Base-by-base conservation (phyloP, 2,329 filamentous ascomycete genomes). In the Monosporascus sp. region DNA sequence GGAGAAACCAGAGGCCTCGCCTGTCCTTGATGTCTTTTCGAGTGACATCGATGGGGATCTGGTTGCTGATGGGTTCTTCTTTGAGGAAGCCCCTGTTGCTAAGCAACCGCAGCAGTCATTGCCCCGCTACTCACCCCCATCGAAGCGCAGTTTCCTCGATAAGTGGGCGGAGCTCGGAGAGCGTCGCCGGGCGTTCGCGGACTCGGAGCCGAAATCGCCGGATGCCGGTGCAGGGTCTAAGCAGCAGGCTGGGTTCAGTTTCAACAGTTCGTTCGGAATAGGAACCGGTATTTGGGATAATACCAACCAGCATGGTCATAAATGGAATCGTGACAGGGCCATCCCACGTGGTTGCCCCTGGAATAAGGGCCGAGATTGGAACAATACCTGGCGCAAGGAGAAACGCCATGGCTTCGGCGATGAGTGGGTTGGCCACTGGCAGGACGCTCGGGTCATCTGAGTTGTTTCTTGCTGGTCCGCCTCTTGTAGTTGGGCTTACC, bases 371-470 rank as follows among this genome's bases (percentile, higher is more conserved):
- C 78, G 80, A 74, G 81, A 84, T 71, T 78, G 76, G 75, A 81
- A 80, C n/a, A 46, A n/a, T 9, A 5, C 43, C 59, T 83, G 81
- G 80, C 80, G 81, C 66, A 77, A 81, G 66, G 85, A 87, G 58
- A 77, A 74, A 66, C 80, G 80, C 63, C 72, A 78, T 67, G 86
- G 88, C 74, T 81, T 89, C 70, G 86, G 86, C 68, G 88, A 93
- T 68, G 91, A 96, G 84, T 96, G 93, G 87, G 90, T 96, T 85
- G 91, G 91, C 78, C 90, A 89, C 75, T 95, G 89, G 85, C 85
- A 89, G 72, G 85, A 85, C 63, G 72, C 71, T 66, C 70, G 72
- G 17, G 43, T 46, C 15, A 46, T 46, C 60, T 75, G 62, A 58
- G 57, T 59, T 55, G 58, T 47, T 58, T 59, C 58, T 66, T 52